Base-by-base conservation (phyloP, 75 land plant genomes). In the Ceratopteris richardii region DNA sequence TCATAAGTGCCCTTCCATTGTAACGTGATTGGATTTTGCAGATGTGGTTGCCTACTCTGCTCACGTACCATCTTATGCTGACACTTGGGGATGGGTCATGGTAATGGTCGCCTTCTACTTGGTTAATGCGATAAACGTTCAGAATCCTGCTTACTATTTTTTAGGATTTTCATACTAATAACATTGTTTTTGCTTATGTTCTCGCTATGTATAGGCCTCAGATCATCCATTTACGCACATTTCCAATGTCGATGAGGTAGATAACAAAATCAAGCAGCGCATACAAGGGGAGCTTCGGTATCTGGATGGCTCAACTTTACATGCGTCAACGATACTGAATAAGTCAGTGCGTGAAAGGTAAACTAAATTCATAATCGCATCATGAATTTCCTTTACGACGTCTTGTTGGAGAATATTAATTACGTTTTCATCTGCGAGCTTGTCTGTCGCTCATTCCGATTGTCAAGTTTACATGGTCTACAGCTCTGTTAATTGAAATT, bases 31-130 rank as follows among this genome's bases (percentile, higher is more conserved):
- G n/a, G n/a, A n/a, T 61, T 66, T 22, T 72, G 60, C 80, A 86
- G 90, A 83, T 68, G 90, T 86, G n/a, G 47, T 79, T 10, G 66
- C 90, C 3, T 86, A 79, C 62, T 56, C 87, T 13, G 83, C 90
- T 21, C 90, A 86, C 53, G 59, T 86, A 28, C 90, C 90, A 3
- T 82, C 89, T 11, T 86, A 66, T 74, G 86, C 83, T 19, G 90
- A 86, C 60, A 76, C 87, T 0, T 83, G 83, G 83, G 90, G 90
- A 3, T 86, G 90, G 90, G 70, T 86, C 17, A 83, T 86, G 90
- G 88, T 85, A 67, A 70, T n/a, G n/a, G n/a, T n/a, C n/a, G n/a
- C n/a, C n/a, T n/a, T n/a, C n/a, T n/a, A 33, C 14, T 44, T 0
- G 9, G 1, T 33, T 0, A 58, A 10, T 1, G 30, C 43, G 17